Base-by-base conservation (phyloP, 2,329 filamentous ascomycete species). In the Boeremia lycopersici region DNA sequence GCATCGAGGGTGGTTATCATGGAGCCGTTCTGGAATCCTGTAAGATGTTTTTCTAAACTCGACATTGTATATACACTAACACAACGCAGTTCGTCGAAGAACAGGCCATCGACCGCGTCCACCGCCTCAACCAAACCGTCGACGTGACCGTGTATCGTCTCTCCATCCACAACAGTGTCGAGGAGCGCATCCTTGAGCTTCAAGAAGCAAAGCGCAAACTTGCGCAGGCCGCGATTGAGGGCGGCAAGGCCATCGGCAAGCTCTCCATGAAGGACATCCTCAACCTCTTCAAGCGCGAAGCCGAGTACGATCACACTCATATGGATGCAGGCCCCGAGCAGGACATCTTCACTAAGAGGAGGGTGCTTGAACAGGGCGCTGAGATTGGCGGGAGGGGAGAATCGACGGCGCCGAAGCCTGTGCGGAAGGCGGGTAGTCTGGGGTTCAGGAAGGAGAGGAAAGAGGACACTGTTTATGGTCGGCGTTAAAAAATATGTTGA, bases 21-120 rank as follows among this genome's bases (percentile, higher is more conserved):
- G 38, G 95, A 99, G 75, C 95, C 95, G 0, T 99, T 99, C 76
- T 99, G 95, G 95, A 99, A 99, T 74, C 95, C 92, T 2, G 87
- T 89, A 81, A 73, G 85, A 23, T 23, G 2, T 23, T 19, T 28
- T 0, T 26, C 2, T 38, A 64, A 43, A 12, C 53, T 4, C 17
- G 19, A 17, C n/a, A 11, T 5, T 13, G 33, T 5, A 19, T 38
- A 4, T 12, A 13, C 25, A 36, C 67, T 70, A 59, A 68, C 49
- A 28, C 2, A 7, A 15, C 2, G 9, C 59, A 90, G 84, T 99
- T 99, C 70, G 91, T 99, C 30, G 95, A 99, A 79, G 95, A 99
- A 74, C 95, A 99, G 81, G 95, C 95, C 43, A 99, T 99, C 65
- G 95, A 99, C 76, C 91, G 95, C 49, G 95, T 99, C 25, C 95